Conservation (phyloP, 2,329 filamentous ascomycete species). For the Acephala macrosclerotiorum region DNA sequence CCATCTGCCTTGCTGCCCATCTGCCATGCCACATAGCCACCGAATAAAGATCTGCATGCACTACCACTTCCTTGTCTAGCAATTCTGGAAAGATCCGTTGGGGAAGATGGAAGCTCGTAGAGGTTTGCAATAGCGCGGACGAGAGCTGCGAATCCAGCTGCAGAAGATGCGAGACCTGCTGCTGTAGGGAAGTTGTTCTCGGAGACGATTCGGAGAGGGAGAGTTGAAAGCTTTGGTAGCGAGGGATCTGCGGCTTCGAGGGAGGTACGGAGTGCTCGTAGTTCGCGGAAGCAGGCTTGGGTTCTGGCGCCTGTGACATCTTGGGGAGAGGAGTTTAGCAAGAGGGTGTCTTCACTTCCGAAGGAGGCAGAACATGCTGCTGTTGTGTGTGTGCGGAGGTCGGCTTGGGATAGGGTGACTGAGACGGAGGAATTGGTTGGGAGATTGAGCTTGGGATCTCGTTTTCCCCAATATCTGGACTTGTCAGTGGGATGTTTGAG, state of each 20-base stretch:
- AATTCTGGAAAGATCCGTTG: constrained; percentile 85
- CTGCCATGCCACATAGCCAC: constrained; percentile 95
- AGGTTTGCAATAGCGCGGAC: constrained; percentile 90
- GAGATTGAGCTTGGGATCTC: constrained; percentile 90
- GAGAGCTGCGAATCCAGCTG: constrained; percentile 73
- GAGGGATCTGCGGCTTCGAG: constrained; percentile 76
- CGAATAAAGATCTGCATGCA: constrained; percentile 91
- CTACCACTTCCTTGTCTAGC: constrained; percentile 94
- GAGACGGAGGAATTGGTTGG: constrained; percentile 98
- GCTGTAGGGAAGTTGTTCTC: constrained; percentile 99
- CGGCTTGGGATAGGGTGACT: constrained; percentile 92
- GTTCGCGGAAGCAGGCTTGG: constrained; percentile 91
- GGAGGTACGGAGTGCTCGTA: constrained; percentile 77
- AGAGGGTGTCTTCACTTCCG: constrained; percentile 72
- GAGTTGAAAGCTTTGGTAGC: constrained; percentile 81
- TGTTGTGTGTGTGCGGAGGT: constrained; percentile 94
- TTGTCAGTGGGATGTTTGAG: constrained; percentile 24
- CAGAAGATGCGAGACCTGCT: constrained; percentile 81
- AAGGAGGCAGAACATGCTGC: constrained; percentile 85
- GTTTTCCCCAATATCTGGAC: constrained; percentile 90
- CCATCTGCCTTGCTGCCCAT: constrained; percentile 80
- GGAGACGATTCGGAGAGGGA: constrained; percentile 85
- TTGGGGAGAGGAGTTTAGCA: constrained; percentile 83
- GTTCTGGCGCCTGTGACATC: constrained; percentile 88
- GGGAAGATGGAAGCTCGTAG: constrained; percentile 82